Evolutionary conservation across 805 yeast species (phyloP), one percentile per base, ranked within the genome.

Genomic region (Candida vartiovaarae): DNA sequence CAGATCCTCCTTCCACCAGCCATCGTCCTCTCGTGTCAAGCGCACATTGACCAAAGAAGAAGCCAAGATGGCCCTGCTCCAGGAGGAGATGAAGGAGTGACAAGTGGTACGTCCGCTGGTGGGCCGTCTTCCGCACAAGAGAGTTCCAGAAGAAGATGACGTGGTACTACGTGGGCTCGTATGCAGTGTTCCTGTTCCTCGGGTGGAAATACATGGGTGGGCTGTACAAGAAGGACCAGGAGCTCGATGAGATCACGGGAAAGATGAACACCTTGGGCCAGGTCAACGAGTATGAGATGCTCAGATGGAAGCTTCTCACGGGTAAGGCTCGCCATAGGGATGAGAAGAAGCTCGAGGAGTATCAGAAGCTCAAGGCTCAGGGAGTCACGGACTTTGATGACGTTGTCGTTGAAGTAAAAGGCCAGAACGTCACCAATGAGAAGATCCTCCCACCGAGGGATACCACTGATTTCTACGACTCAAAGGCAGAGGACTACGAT

Each of bases 401-500:
- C 9, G 51, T 66, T 6, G 45, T 40, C 3, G 52, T 67, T 15
- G 60, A 58, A 24, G 55, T 53, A 10, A 49, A 58, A 36, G 63
- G 64, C 43, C 58, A 62, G 43, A 68, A 64, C 54, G 54, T 52
- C 30, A 47, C 60, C 2, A 62, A 67, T 51, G 56, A 59, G 33
- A 55, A 54, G 38, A 78, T 86, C 35, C 71, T 82, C 39, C 82
- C 84, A 4, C 73, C 95, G 2, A 75, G 78, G 55, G 96, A 91
- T 60, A 84, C 96, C 7, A 86, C 95, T 1, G 72, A 69, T 8
- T 82, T 85, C 56, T 88, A 84, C 59, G 90, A 91, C 52, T 64
- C 65, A 3, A 77, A 85, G 51, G 98, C 98, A 0, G 74, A 67
- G 11, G 83, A 77, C 5, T 91, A 91, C 60, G 99, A 91, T 60